Evolutionary conservation across 176 grass and related monocot genomes (phyloP), one percentile per base, ranked within the genome.

Genomic region (Zoysia pacifica): DNA sequence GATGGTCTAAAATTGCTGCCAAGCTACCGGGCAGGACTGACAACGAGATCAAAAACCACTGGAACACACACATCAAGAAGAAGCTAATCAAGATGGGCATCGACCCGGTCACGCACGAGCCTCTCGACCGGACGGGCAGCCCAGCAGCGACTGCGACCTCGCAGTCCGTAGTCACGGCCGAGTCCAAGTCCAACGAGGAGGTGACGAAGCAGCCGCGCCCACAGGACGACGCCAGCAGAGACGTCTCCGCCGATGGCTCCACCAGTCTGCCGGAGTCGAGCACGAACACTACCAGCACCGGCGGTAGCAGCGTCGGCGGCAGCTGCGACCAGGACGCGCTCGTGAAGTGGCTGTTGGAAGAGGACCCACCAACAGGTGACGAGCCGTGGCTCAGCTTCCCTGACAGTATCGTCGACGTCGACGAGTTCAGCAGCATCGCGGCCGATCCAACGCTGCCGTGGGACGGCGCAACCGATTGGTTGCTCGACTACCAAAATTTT

Each of bases 41-140:
- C 81, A 99, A 99, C 60, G 96, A 99, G 73, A 99, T 99, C 52
- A 99, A 99, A 84, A 99, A 99, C 79, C 90, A 95, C 84, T 99
- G 96, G 96, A 99, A 99, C 84, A 99, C 96, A 12, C 96, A 95
- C 86, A 99, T 99, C 76, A 99, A 99, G 90, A 91, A 94, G 88
- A 95, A 99, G 71, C 93, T 99, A 63, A 76, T 97, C 67, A 97
- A 93, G 81, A 93, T 91, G 88, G 93, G 93, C 9, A 89, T 97
- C n/a, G 90, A 97, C 65, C 93, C 93, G n/a, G 70, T 91, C 69
- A 97, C 93, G 2, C 93, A 97, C 46, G 65, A 87, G 72, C 86
- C 79, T 28, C 75, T 97, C 14, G 45, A 81, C 52, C 41, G 15
- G 20, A 83, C 81, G 16, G 41, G 65, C 65, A 93, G 87, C 80